A percentile compares a stretch with the other conserved stretches of the same genome.
Conservation (phyloP, 768 basidiomycete species). For the Epithele typhae region DNA sequence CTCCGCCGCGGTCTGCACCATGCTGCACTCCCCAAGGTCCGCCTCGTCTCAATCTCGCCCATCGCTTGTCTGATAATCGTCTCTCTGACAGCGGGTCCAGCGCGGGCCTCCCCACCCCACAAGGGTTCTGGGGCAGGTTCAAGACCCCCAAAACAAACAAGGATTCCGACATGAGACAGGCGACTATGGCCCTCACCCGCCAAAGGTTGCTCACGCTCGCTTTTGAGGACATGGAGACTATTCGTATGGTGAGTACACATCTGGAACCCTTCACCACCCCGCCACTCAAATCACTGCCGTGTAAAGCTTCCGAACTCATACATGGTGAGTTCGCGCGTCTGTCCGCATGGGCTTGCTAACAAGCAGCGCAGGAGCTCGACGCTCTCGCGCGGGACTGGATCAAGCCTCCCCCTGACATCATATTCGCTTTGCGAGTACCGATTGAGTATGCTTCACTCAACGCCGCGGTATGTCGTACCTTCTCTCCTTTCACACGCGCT, state of each 20-base stretch:
- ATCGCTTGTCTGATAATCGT: slow-evolving; percentile 32
- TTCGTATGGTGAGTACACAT: slow-evolving; percentile 52
- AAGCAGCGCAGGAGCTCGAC: slow-evolving; percentile 62
- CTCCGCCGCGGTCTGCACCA: slow-evolving; percentile 25
- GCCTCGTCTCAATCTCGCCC: slow-evolving; percentile 25
- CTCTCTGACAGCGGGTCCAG: slow-evolving; percentile 50
- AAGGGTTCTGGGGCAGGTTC: slow-evolving; percentile 59
- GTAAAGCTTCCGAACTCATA: slow-evolving; percentile 65
- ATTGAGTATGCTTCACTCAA: slow-evolving; percentile 85
- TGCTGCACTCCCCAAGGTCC: slow-evolving; percentile 84
- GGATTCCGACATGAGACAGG: slow-evolving; percentile 53
- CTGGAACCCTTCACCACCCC: too few relatives aligned
- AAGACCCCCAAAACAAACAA: slow-evolving; percentile 53
- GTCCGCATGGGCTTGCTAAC: background rate
- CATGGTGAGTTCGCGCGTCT: slow-evolving; percentile 39
- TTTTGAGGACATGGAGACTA: slow-evolving; percentile 83
- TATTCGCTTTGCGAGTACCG: slow-evolving; percentile 74
- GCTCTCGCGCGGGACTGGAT: slow-evolving; percentile 80
- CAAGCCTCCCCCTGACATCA: slow-evolving; percentile 76
- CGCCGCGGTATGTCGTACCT: slow-evolving; percentile 58
- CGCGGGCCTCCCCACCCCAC: slow-evolving; percentile 47
- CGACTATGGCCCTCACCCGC: slow-evolving; percentile 64
- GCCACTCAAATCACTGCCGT: background rate
- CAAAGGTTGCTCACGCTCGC: slow-evolving; percentile 78
- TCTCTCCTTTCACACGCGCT: background rate